Base-by-base conservation (phyloP, 2,329 filamentous ascomycete species). In the Ceratocystis colombiana region DNA sequence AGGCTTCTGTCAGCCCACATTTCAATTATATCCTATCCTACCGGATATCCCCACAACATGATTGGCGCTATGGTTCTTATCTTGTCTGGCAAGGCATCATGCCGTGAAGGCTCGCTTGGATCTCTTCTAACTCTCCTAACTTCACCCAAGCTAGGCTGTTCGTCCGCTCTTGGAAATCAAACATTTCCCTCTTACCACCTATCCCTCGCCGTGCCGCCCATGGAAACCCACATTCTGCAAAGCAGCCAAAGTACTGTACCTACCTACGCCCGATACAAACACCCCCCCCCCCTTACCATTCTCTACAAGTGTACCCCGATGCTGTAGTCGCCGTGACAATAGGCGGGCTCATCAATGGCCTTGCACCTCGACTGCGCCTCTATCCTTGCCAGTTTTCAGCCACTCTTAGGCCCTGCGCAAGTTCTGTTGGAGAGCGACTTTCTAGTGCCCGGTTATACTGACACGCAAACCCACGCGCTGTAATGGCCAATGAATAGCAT, bases 391-490 rank as follows among this genome's bases (percentile, higher is more conserved):
- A 25, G 55, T 12, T 22, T 37, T 7, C 25, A 20, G 17, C 41
- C 64, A 37, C 33, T 65, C 20, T 64, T 64, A 15, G 48, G 33
- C 30, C n/a, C 63, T 7, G 22, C 48, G 53, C 72, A 71, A 44
- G 70, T 69, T 30, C 74, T 82, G 2, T 61, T 70, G 1, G 74
- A 71, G 6, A 77, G 77, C 48, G 74, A 82, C 59, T 84, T 86
- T 70, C 73, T 85, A 61, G 79, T 84, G 66, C 83, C 84, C 0
- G 82, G 83, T 55, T 81, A 85, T 70, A 76, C 88, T 64, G 85
- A 88, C 74, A 87, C 84, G 1, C 86, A 88, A 73, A 86, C 86
- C 68, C 86, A 88, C 71, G 85, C 86, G 0, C 85, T 85, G 48
- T 79, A 83, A 70, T 81, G 78, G 77, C 73, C 77, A 15, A 77